Percentiles rank a stretch among this genome's conserved stretches.
These are phyloP conservation scores for Castanea sativa DNA, from an alignment of 306 rosid genomes.

Conservation along the genomic window DNA sequence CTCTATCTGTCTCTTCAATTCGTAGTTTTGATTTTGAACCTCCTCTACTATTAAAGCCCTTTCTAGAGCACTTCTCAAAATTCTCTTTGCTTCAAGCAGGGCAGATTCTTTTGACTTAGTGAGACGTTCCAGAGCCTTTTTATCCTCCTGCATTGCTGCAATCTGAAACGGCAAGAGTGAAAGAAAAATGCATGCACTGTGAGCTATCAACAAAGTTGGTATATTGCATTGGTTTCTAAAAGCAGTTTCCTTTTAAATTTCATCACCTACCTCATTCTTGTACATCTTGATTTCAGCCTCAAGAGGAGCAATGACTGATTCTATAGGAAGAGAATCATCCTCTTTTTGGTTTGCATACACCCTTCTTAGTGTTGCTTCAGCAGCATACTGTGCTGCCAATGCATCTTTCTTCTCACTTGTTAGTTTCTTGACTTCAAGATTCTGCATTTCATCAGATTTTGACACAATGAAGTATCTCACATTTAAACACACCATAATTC, in stretches of 20 bases:
- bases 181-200: neutral
- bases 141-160: conserved; percentile 72
- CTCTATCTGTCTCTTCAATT: conserved; percentile 95
- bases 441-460: conserved; percentile 49
- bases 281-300: conserved; percentile 86
- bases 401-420: conserved; percentile 76
- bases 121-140: conserved; percentile 78
- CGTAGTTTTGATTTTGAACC: conserved; percentile 90
- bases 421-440: conserved; percentile 74
- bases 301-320: conserved; percentile 71
- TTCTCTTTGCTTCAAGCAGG: conserved; percentile 87
- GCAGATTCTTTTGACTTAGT: conserved; percentile 85
- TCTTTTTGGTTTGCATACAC: conserved; percentile 62
- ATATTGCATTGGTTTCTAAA: neutral
- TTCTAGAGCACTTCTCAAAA: conserved; percentile 78
- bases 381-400: conserved; percentile 85
- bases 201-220: neutral
- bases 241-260: neutral
- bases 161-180: conserved; percentile 42
- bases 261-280: conserved; percentile 64
- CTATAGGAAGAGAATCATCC: conserved; percentile 65
- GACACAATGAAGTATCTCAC: neutral
- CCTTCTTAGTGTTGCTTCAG: conserved; percentile 85
- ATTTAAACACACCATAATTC: conserved; percentile 7
- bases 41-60: conserved; percentile 96